Evolutionary conservation across 176 grass and related monocot species (phyloP), one percentile per base, ranked within the genome.

Genomic region (Alloteropsis semialata): DNA sequence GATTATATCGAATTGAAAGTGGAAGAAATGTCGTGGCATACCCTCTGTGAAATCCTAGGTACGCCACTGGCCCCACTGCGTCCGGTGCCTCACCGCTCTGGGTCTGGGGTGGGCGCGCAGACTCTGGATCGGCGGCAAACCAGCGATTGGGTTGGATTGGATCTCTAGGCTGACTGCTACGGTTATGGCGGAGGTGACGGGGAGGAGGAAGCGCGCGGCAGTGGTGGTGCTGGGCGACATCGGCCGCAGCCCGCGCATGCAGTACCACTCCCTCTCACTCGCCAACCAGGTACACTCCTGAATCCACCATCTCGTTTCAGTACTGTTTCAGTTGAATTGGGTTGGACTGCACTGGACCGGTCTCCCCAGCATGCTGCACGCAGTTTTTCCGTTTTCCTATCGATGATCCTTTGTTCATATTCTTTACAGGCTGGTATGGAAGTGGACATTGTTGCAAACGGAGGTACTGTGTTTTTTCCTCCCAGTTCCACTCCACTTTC

Each of bases 211-310:
- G 72, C 84, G 91, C 16, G 93, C 75, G 27, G 91, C 91, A 10
- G 96, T 93, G 69, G 93, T 99, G 17, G 93, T 99, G 59, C 93
- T 99, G 6, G 96, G 96, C 22, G 96, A 96, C 85, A 93, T 99
- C 73, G 96, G 93, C 16, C 96, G 96, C 39, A 99, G 93, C 75
- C 96, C 96, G 11, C 93, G 96, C 39, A 96, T 99, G 96, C 93
- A 99, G 73, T 96, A 99, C 80, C 96, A 99, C 85, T 92, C 96
- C 42, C 89, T 96, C 59, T 99, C 96, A 17, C 89, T 99, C 33
- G 96, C 96, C 80, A 84, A 90, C 21, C 93, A 96, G 91, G 96
- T 85, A 63, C n/a, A 22, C 44, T 30, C 54, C 5, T 49, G 14
- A 78, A 34, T 63, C 72, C 56, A 48, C 21, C 38, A 16, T 54